Base-by-base conservation (phyloP, 2,329 filamentous ascomycete species). In the Chaetothyriales sp. region DNA sequence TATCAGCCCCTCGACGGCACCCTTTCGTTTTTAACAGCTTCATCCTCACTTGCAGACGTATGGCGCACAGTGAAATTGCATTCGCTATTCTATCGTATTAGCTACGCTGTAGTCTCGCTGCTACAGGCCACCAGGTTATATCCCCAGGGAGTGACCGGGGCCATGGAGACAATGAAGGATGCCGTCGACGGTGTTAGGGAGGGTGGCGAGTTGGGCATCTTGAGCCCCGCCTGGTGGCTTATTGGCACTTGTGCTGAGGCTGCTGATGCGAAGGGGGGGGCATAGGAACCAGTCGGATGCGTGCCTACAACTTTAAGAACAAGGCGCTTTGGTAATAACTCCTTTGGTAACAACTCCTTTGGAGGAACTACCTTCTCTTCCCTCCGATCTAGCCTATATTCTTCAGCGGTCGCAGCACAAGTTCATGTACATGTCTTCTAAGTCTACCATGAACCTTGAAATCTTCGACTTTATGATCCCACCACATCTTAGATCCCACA, bases 151-250 rank as follows among this genome's bases (percentile, higher is more conserved):
- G 50, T 56, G 18, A 50, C 46, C 7, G 51, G 55, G 18, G 48
- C 54, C 13, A 54, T 54, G 43, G 52, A 49, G 28, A 57, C 53
- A 10, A 43, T 62, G 51, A 51, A 53, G 4, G 28, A 51, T 33
- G 57, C 54, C 43, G 54, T 56, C 3, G 57, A 58, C 29, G 50
- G 47, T 22, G 47, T 54, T 3, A 52, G 54, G 10, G 55, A 53
- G 33, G 58, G 45, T 1, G 60, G 49, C 7, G 48, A 40, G 33
- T 46, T 48, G 22, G 54, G 47, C 2, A 50, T 61, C 25, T 60
- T 61, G 46, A 56, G 54, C 13, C 60, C 61, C 1, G 56, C 54
- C 48, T 62, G 58, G 54, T 58, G 58, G 52, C 57, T 61, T 48
- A 44, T 61, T 49, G 58, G 50, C 15, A 15, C 33, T 40, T 40